A percentile compares a stretch with the other conserved stretches of the same genome.
These are phyloP conservation scores for Annulohypoxylon truncatum DNA, from an alignment of 2,329 filamentous ascomycete species.

Conservation along the genomic window DNA sequence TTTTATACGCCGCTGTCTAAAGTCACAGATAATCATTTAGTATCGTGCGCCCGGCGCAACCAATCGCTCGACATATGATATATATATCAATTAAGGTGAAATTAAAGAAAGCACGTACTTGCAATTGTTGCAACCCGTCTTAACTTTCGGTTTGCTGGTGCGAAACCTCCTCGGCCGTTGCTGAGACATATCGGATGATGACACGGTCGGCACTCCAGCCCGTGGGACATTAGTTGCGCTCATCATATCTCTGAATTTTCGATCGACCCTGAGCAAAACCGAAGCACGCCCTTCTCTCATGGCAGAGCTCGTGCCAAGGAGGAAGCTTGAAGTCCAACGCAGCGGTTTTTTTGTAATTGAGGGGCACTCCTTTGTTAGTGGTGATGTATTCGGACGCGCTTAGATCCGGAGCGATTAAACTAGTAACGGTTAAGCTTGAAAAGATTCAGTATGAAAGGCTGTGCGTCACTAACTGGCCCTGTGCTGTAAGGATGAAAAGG, in stretches of 20 bases:
- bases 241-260: slow-evolving; percentile 27
- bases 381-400: background rate
- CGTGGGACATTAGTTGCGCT: slow-evolving; percentile 13
- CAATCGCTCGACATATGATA: slow-evolving; percentile 10
- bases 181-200: slow-evolving; percentile 43
- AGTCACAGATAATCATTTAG: slow-evolving; percentile 36
- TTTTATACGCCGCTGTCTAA: slow-evolving; percentile 71
- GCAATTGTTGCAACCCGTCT: slow-evolving; percentile 75
- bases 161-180: slow-evolving; percentile 58
- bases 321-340: background rate
- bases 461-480: slow-evolving; percentile 11
- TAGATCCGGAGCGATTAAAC: slow-evolving; percentile 7
- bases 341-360: background rate
- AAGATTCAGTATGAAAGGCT: slow-evolving; percentile 11
- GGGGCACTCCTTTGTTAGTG: background rate
- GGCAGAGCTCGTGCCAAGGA: slow-evolving; percentile 11
- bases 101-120: slow-evolving; percentile 63
- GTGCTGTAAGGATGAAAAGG: background rate
- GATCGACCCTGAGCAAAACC: slow-evolving; percentile 14
- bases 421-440: slow-evolving; percentile 18
- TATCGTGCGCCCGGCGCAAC: slow-evolving; percentile 31
- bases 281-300: slow-evolving; percentile 28
- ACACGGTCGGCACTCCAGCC: slow-evolving; percentile 13
- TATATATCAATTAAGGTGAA: slow-evolving; percentile 9
- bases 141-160: slow-evolving; percentile 70